Percentiles rank a stretch among this genome's conserved stretches.
phyloP scores from a whole-genome alignment of 192 early-diverging fungal genomes.

The Coemansia sp. region DNA sequence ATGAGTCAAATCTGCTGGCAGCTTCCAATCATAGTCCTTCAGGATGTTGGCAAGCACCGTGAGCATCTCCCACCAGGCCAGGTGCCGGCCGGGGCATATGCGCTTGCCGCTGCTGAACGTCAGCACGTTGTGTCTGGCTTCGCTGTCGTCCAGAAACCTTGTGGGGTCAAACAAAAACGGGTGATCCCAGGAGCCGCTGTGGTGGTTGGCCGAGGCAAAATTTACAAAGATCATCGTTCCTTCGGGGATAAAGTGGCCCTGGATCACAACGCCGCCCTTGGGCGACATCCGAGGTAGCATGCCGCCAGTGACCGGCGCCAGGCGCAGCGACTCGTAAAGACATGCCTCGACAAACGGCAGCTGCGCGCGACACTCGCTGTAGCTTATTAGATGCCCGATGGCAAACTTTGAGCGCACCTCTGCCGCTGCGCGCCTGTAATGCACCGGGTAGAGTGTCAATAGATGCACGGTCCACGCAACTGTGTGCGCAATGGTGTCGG shows the following conservation, averaged over 20 bases:
- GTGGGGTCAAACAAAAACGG: conserved; percentile 30
- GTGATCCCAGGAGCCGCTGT: conserved; percentile 21
- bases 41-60: conserved; percentile 37
- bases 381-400: conserved; percentile 15
- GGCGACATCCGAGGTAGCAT: conserved; percentile 33
- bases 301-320: conserved; percentile 34
- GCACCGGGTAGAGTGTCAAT: conserved; percentile 31
- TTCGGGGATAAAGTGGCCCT: conserved; percentile 40
- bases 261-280: conserved; percentile 24
- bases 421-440: conserved; percentile 17
- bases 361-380: conserved; percentile 22
- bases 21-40: conserved; percentile 41
- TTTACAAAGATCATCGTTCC: conserved; percentile 27
- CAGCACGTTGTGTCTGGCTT: conserved; percentile 30
- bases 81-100: conserved; percentile 36
- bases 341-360: conserved; percentile 48
- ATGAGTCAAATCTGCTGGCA: conserved; percentile 37
- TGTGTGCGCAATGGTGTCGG: conserved; percentile 35
- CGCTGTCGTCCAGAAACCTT: conserved; percentile 28
- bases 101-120: conserved; percentile 39
- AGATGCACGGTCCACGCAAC: conserved; percentile 41
- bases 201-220: conserved; percentile 34
- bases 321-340: conserved; percentile 39
- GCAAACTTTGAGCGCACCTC: conserved; percentile 29
- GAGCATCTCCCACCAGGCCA: conserved; percentile 44